Evolutionary conservation across 176 grass and related monocot species (phyloP).

Genomic region (Zea luxurians): DNA sequence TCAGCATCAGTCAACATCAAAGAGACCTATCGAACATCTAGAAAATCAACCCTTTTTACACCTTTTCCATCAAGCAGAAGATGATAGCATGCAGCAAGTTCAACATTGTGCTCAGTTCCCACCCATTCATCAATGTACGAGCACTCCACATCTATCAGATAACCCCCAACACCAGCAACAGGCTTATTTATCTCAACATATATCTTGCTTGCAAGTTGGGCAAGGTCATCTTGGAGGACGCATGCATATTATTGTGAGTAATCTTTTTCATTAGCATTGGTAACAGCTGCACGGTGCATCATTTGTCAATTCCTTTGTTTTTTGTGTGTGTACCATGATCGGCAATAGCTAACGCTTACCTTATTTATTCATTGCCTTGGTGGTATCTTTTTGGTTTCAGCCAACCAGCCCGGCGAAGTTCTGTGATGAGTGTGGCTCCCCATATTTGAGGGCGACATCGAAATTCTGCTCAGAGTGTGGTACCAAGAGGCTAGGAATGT

Average conservation of each 20-base stretch:
- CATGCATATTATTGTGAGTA: conserved; percentile 68
- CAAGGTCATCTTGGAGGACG: conserved; percentile 59
- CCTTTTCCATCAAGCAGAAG: conserved; percentile 60
- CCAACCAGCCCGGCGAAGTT: conserved; percentile 82
- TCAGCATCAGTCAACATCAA: conserved; percentile 54
- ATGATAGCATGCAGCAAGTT: conserved; percentile 58
- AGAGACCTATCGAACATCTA: conserved; percentile 54
- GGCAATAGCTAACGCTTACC: background rate
- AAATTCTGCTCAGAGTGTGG: conserved; percentile 96
- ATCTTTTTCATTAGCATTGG: conserved; percentile 25
- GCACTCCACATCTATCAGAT: conserved; percentile 56
- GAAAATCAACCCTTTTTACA: conserved; percentile 56
- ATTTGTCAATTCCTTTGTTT: background rate
- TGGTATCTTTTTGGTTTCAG: conserved; percentile 47
- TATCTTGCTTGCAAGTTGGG: conserved; percentile 61
- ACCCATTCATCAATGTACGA: conserved; percentile 50
- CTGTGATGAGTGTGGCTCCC: conserved; percentile 85
- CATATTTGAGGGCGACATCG: conserved; percentile 81
- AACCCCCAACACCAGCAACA: conserved; percentile 58
- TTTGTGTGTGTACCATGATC: background rate
- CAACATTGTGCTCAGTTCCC: conserved; percentile 58
- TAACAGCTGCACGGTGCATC: background rate
- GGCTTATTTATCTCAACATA: conserved; percentile 50
- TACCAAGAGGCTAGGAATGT: conserved; percentile 77
- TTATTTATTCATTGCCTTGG: conserved; percentile 16